phyloP scores from a whole-genome alignment of 1,284 basidiomycete genomes.

The Mrakiaceae sp. region DNA sequence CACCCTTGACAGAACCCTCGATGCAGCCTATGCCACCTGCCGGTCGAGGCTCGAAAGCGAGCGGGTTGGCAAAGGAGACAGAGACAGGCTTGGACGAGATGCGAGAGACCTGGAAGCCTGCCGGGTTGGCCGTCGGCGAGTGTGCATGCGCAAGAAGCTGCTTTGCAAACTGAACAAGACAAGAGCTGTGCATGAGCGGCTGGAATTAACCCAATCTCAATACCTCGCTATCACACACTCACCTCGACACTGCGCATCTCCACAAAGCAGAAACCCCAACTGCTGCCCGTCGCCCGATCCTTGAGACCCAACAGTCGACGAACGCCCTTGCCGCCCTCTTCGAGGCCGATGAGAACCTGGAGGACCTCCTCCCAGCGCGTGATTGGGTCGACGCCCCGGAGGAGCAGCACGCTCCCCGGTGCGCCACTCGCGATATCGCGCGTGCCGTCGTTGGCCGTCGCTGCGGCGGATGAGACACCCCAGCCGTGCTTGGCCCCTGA shows the following conservation, averaged over 20 bases:
- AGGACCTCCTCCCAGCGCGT: slow-evolving; percentile 48
- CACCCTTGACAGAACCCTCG: slow-evolving; percentile 6
- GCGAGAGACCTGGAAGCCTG: slow-evolving; percentile 64
- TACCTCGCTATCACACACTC: slow-evolving; percentile 21
- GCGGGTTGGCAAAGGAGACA: slow-evolving; percentile 73
- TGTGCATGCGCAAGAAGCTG: slow-evolving; percentile 64
- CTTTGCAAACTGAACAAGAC: slow-evolving; percentile 49
- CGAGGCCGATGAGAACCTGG: slow-evolving; percentile 41
- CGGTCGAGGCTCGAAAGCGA: slow-evolving; percentile 68
- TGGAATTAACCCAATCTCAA: neutral
- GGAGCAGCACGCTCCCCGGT: slow-evolving; percentile 51
- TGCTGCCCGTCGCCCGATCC: slow-evolving; percentile 66
- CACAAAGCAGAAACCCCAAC: slow-evolving; percentile 85
- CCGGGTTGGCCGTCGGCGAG: slow-evolving; percentile 69
- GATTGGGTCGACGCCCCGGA: slow-evolving; percentile 75
- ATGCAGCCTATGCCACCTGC: slow-evolving; percentile 54
- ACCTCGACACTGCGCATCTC: slow-evolving; percentile 76
- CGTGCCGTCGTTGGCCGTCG: slow-evolving; percentile 72
- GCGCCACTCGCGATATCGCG: slow-evolving; percentile 69
- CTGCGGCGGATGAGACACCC: slow-evolving; percentile 38
- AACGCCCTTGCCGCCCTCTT: slow-evolving; percentile 65
- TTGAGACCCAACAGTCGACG: slow-evolving; percentile 73
- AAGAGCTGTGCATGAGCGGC: slow-evolving; percentile 1
- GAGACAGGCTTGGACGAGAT: slow-evolving; percentile 59
- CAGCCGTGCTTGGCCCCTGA: slow-evolving; percentile 31